Evolutionary conservation across 768 basidiomycete species (phyloP).

Genomic region (Boletus rubroflammeus): DNA sequence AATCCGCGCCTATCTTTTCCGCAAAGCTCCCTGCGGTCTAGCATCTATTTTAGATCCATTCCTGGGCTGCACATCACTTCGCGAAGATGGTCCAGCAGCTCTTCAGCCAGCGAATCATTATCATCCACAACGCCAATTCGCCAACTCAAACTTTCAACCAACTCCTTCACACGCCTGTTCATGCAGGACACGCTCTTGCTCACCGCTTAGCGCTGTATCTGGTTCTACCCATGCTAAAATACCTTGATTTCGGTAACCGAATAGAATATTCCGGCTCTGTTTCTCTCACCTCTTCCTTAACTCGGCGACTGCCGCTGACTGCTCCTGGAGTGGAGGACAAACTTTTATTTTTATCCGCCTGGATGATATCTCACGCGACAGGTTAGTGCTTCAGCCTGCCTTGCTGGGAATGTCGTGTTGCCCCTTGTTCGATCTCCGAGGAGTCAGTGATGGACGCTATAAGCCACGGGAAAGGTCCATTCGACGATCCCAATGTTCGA

Average conservation of each 20-base stretch:
- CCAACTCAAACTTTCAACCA: slow-evolving; percentile 7
- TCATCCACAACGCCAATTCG: slow-evolving; percentile 5
- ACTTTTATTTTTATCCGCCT: slow-evolving; percentile 19
- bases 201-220: not conserved
- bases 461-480: slow-evolving; percentile 5
- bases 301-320: slow-evolving; percentile 16
- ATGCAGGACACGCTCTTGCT: not conserved
- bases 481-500: slow-evolving; percentile 12
- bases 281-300: slow-evolving; percentile 10
- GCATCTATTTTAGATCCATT: slow-evolving; percentile 21
- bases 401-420: slow-evolving; percentile 9
- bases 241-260: not conserved
- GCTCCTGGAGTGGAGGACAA: slow-evolving; percentile 7
- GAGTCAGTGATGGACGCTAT: slow-evolving; percentile 14
- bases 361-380: slow-evolving; percentile 21
- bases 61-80: slow-evolving; percentile 21
- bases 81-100: slow-evolving; percentile 17
- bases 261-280: not conserved
- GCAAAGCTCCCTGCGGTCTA: slow-evolving; percentile 12
- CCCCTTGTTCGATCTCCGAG: slow-evolving; percentile 26
- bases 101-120: slow-evolving; percentile 9
- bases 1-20: slow-evolving; percentile 6
- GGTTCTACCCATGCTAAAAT: slow-evolving; percentile 2
- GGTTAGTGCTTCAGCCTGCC: slow-evolving; percentile 15
- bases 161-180: not conserved